A percentile compares a stretch with the other conserved stretches of the same genome.
Conservation (phyloP, 768 basidiomycete genomes). For the Lactarius tabidus region DNA sequence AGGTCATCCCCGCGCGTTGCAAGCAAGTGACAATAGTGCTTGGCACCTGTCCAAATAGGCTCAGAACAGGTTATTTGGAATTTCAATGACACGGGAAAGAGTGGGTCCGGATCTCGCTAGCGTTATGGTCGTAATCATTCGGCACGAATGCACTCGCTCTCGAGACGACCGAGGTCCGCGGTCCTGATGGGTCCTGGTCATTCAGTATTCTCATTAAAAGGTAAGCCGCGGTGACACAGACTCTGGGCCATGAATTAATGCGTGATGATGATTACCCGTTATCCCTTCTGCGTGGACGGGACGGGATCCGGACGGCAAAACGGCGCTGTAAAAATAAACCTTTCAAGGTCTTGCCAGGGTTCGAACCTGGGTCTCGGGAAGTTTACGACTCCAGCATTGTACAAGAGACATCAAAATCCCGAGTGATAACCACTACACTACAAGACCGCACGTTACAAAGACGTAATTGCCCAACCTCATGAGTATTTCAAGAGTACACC, state of each 20-base stretch:
- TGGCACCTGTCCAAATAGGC: no score
- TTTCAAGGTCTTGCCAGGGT: constrained; percentile 24
- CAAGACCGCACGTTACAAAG: constrained; percentile 6
- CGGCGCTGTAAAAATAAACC: neutral
- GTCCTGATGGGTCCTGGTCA: no score
- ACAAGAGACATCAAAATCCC: constrained; percentile 20
- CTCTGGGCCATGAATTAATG: no score
- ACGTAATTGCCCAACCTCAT: neutral
- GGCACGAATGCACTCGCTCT: neutral
- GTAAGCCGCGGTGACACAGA: no score
- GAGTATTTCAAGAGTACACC: no score
- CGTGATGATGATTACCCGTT: no score
- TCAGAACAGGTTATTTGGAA: neutral
- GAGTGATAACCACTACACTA: constrained; percentile 28
- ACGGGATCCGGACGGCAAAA: no score
- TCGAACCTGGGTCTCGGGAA: constrained; percentile 28
- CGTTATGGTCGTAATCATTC: neutral
- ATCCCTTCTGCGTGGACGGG: no score
- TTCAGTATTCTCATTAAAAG: no score
- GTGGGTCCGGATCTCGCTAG: neutral
- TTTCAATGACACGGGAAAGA: neutral
- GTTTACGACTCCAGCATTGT: neutral
- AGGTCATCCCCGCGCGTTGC: no score
- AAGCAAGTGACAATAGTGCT: no score
- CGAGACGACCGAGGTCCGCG: neutral